Percentiles rank a stretch among this genome's conserved stretches.
Conservation (phyloP, 2,329 filamentous ascomycete species). For the Diplodia mutila region DNA sequence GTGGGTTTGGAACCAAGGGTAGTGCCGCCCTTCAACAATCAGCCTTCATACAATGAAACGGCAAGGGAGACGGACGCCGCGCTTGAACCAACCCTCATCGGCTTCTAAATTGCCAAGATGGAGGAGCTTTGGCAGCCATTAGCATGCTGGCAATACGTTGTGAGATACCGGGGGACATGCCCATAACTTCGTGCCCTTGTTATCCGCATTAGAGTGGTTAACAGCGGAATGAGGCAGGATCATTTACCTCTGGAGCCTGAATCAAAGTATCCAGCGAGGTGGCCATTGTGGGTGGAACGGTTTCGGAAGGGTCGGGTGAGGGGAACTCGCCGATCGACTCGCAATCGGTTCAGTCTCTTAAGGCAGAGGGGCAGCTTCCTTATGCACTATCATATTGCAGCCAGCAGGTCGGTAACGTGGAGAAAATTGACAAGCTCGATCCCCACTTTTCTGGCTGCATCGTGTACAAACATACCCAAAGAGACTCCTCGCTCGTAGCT, state of each 20-base stretch:
- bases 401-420: neutral
- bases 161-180: conserved; percentile 27
- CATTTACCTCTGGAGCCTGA: conserved; percentile 31
- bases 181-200: conserved; percentile 42
- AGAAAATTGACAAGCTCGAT: neutral
- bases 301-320: neutral
- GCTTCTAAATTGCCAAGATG: conserved; percentile 42
- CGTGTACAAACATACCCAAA: neutral
- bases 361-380: neutral
- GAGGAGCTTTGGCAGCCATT: conserved; percentile 33
- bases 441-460: neutral
- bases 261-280: conserved; percentile 31
- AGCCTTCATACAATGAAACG: neutral
- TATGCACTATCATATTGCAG: neutral
- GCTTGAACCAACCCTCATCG: conserved; percentile 43
- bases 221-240: neutral
- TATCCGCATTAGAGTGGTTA: no score
- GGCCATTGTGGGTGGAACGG: neutral
- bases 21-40: conserved; percentile 30
- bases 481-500: neutral
- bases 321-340: neutral
- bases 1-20: conserved; percentile 37
- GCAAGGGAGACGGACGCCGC: conserved; percentile 27
- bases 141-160: neutral
- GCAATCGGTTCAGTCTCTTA: no score